Base-by-base conservation (phyloP, 352 stramenopile species). In the Pythium phragmiticola region DNA sequence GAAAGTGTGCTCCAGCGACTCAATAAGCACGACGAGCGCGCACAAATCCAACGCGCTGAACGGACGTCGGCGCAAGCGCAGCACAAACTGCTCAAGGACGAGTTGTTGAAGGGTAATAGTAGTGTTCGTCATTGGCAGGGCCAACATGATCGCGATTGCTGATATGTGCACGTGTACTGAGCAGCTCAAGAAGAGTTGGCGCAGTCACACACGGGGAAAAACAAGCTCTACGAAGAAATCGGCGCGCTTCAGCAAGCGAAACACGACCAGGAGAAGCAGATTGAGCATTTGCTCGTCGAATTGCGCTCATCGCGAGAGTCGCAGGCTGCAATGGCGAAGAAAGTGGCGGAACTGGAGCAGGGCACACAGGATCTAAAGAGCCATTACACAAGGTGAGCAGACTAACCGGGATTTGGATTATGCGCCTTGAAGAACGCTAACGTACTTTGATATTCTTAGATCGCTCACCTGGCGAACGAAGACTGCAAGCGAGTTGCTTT, bases 111-210 rank as follows among this genome's bases (percentile, higher is more conserved):
- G 65, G 69, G 82, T 87, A 67, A 1, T 52, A 11, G 19, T 16
- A 9, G 17, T 14, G 37, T 13, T 13, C 2, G 6, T 13, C 37
- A 9, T 30, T 4, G 26, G 3, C 26, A 30, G 4, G 37, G 37
- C 12, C 6, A 43, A 43, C 16, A 9, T 43, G 42, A 17, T 23
- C 30, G 14, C 42, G 14, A 23, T 13, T 23, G 34, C 39, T 19
- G n/a, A 60, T 37, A 5, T 30, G 26, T 30, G 26, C 26, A 30
- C 26, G 55, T 57, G 21, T 11, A 56, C 19, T 2, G 46, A 3
- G 23, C 30, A 90, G 82, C 72, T 11, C 78, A 85, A 73, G 76
- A 88, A 60, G 81, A 89, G 46, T 60, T 92, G 30, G 75, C 65
- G 34, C 50, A 50, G 41, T 66, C 73, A 4, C 75, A 84, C 45